These are phyloP conservation scores for Pilobolus umbonatus DNA, from an alignment of 192 early-diverging fungal genomes.

Conservation along the genomic window DNA sequence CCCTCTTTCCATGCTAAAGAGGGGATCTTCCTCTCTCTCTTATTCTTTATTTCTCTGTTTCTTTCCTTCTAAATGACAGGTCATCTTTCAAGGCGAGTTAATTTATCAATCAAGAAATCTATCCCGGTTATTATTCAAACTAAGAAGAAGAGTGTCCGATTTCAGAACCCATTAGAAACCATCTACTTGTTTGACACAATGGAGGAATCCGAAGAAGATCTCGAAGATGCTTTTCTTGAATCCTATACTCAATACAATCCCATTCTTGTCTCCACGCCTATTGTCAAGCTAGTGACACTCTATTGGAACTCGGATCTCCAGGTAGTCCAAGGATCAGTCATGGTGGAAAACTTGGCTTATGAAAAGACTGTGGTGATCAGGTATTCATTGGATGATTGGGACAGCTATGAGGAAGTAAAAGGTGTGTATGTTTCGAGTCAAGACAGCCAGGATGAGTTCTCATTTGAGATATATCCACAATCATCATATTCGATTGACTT, in stretches of 20 bases:
- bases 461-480: constrained; percentile 10
- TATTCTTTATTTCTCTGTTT: background rate
- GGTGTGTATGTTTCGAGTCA: constrained; percentile 42
- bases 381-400: constrained; percentile 79
- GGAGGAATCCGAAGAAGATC: background rate
- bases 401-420: constrained; percentile 51
- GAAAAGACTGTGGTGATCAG: constrained; percentile 71
- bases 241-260: background rate
- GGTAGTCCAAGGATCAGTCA: constrained; percentile 46
- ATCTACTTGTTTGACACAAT: background rate
- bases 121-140: background rate
- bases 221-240: constrained; percentile 6
- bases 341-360: constrained; percentile 83
- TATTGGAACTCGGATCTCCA: background rate
- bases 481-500: constrained; percentile 44
- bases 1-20: background rate
- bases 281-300: constrained; percentile 2
- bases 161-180: background rate
- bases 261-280: background rate
- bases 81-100: too few species aligned
- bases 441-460: constrained; percentile 64
- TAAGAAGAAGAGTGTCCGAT: background rate
- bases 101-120: too few species aligned
- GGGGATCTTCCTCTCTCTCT: background rate
- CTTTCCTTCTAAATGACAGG: too few species aligned